Conservation (phyloP, 2,329 filamentous ascomycete genomes). For the Colletotrichum orbiculare region DNA sequence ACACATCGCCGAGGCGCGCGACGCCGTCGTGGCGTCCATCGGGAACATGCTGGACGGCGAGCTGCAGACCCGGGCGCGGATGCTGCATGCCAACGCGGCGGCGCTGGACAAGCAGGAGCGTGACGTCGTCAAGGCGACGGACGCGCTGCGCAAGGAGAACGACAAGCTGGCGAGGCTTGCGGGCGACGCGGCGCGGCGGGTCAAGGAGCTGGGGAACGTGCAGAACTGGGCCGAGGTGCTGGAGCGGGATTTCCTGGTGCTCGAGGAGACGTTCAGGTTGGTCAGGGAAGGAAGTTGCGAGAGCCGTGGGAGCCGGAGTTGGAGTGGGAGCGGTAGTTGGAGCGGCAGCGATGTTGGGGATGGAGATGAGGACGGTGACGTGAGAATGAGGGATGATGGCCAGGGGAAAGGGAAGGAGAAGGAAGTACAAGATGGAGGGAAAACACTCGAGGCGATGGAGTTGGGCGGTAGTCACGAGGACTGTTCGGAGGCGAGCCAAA, state of each 20-base stretch:
- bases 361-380: slow-evolving; percentile 25
- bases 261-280: slow-evolving; percentile 73
- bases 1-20: slow-evolving; percentile 66
- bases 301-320: slow-evolving; percentile 44
- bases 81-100: slow-evolving; percentile 75
- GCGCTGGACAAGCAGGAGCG: slow-evolving; percentile 75
- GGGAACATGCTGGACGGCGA: slow-evolving; percentile 77
- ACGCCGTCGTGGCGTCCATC: slow-evolving; percentile 70
- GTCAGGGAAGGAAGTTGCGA: slow-evolving; percentile 51
- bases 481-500: slow-evolving; percentile 52
- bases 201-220: slow-evolving; percentile 84
- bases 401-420: slow-evolving; percentile 42
- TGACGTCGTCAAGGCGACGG: slow-evolving; percentile 70
- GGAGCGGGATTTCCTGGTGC: slow-evolving; percentile 72
- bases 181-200: slow-evolving; percentile 68
- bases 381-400: slow-evolving; percentile 26
- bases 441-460: slow-evolving; percentile 31
- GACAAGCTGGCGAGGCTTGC: slow-evolving; percentile 74
- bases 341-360: slow-evolving; percentile 48
- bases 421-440: slow-evolving; percentile 11
- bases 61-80: slow-evolving; percentile 73
- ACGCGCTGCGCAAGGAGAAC: slow-evolving; percentile 70
- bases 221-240: slow-evolving; percentile 91
- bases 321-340: slow-evolving; percentile 46
- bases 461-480: slow-evolving; percentile 38